Evolutionary conservation across 23 red algal species (phyloP).

Genomic region (Gracilaria gracilis): DNA sequence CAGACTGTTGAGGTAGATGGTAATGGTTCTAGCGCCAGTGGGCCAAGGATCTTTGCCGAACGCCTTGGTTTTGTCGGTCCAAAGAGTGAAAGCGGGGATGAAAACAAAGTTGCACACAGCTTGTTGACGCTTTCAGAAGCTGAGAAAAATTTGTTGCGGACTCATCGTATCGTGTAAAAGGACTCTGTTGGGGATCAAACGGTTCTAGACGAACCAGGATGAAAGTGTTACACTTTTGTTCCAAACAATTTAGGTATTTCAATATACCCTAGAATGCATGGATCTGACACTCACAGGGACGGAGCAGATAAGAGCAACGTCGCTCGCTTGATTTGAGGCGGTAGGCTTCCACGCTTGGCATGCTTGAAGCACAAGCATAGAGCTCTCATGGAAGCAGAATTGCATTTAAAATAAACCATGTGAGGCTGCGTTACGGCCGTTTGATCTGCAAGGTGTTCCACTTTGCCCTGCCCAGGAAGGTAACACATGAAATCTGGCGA

Average conservation of each 20-base stretch:
- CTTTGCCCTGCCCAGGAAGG: neutral
- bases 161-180: neutral
- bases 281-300: too few species aligned
- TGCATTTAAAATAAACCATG: neutral
- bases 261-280: neutral
- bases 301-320: neutral
- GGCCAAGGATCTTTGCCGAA: too few species aligned
- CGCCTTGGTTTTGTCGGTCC: too few species aligned
- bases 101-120: neutral
- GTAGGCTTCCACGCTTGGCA: neutral
- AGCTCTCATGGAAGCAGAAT: neutral
- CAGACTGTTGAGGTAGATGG: too few species aligned
- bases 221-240: neutral
- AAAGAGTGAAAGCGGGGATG: too few species aligned
- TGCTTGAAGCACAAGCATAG: neutral
- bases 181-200: neutral
- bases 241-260: neutral
- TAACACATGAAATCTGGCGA: too few species aligned
- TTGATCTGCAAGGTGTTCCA: neutral
- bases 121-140: neutral
- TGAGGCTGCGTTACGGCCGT: neutral
- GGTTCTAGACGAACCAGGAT: neutral
- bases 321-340: neutral
- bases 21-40: too few species aligned
- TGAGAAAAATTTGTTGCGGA: neutral